These are phyloP conservation scores for Fraxinus pennsylvanica DNA, from an alignment of 257 asterid genomes.

Conservation along the genomic window DNA sequence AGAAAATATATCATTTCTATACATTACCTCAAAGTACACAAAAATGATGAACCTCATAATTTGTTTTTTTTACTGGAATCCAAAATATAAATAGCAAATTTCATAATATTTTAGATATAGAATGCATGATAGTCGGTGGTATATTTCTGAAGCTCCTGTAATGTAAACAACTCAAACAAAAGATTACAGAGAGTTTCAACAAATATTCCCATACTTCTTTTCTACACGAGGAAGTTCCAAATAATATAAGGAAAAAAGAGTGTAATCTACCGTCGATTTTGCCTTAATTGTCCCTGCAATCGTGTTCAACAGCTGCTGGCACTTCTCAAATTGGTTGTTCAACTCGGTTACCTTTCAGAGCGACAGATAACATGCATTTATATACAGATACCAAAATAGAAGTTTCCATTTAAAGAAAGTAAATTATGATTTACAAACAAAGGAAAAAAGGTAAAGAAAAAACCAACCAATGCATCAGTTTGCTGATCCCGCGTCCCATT, in stretches of 20 bases:
- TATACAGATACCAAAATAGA: background rate
- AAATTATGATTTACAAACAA: background rate
- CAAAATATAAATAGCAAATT: background rate
- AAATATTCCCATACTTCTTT: constrained; percentile 1
- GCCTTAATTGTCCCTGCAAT: constrained; percentile 71
- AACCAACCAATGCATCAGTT: constrained; percentile 80
- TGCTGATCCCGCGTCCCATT: constrained; percentile 92
- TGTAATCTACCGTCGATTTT: constrained; percentile 62
- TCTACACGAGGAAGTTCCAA: background rate
- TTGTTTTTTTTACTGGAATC: background rate
- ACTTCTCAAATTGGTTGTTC: constrained; percentile 88
- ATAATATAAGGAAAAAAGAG: background rate
- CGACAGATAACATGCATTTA: constrained; percentile 17
- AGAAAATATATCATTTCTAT: constrained; percentile 13
- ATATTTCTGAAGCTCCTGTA: constrained; percentile 7
- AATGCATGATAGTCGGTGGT: background rate
- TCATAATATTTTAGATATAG: background rate
- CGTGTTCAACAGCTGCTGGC: constrained; percentile 89
- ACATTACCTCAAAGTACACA: constrained; percentile 10
- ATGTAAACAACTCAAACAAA: constrained; percentile 12
- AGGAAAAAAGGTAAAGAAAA: constrained; percentile 10
- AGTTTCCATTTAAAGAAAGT: background rate
- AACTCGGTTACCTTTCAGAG: constrained; percentile 64
- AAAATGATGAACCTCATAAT: background rate
- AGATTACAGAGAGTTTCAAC: constrained; percentile 1